These are phyloP conservation scores for Aspergillus sp. DNA, from an alignment of 2,329 filamentous ascomycete genomes.

Conservation along the genomic window DNA sequence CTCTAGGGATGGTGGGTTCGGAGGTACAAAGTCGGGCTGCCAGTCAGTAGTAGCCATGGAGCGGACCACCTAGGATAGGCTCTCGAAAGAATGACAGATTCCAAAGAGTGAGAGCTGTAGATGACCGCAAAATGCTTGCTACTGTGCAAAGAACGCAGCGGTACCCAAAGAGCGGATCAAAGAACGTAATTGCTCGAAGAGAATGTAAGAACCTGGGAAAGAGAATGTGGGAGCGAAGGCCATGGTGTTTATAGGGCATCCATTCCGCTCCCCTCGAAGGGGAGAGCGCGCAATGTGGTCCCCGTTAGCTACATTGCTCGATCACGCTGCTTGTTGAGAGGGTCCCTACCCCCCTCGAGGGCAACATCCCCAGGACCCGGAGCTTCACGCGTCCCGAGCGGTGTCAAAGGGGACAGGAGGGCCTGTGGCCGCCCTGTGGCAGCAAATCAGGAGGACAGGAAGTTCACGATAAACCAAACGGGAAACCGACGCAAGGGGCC, in stretches of 20 bases:
- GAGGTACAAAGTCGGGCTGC: slow-evolving; percentile 39
- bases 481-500: slow-evolving; percentile 35
- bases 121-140: slow-evolving; percentile 37
- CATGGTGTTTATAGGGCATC: slow-evolving; percentile 41
- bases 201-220: slow-evolving; percentile 43
- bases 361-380: slow-evolving; percentile 31
- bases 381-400: slow-evolving; percentile 29
- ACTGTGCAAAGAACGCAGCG: slow-evolving; percentile 38
- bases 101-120: slow-evolving; percentile 30
- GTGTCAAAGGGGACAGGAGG: slow-evolving; percentile 28
- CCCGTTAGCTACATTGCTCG: slow-evolving; percentile 34
- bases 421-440: slow-evolving; percentile 33
- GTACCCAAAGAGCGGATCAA: slow-evolving; percentile 30
- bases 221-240: slow-evolving; percentile 44
- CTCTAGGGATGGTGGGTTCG: slow-evolving; percentile 36
- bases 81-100: slow-evolving; percentile 42
- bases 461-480: slow-evolving; percentile 30
- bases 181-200: slow-evolving; percentile 40
- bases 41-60: slow-evolving; percentile 41
- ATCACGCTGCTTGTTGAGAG: slow-evolving; percentile 32
- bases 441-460: slow-evolving; percentile 38
- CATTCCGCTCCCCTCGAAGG: slow-evolving; percentile 26
- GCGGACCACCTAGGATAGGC: slow-evolving; percentile 31
- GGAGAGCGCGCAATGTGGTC: slow-evolving; percentile 25
- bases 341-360: slow-evolving; percentile 31